Evolutionary conservation across 257 asterid species (phyloP), one percentile per base, ranked within the genome.

Genomic region (Ilex aquifolium): DNA sequence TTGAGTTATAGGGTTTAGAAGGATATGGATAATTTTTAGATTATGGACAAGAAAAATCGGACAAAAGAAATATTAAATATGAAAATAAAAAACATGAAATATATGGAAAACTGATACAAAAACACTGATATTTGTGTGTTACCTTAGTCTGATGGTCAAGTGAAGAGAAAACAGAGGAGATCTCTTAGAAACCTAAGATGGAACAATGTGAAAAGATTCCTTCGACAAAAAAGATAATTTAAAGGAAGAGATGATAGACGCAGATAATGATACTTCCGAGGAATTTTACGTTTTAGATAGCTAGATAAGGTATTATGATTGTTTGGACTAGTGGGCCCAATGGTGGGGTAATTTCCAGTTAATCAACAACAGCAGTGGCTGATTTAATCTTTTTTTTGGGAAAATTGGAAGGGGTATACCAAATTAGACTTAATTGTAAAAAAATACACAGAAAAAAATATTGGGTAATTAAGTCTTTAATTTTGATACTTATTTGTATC

Each of bases 11-110:
- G 57, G 57, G 57, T 15, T 60, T 59, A 32, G 17, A 57, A 21
- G 39, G 32, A 53, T 40, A 61, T 30, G 87, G 84, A 75, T 72
- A 77, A 79, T 49, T 44, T 72, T 44, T 72, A 67, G 65, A 53
- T 65, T 65, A 60, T 65, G 79, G 80, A 67, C 74, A 44, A 65
- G 68, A 66, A 69, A 80, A 73, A 44, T 17, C 72, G 71, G 31
- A 15, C n/a, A 49, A 49, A 3, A 65, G 29, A 30, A 21, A 54
- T 60, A n/a, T 7, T 7, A 53, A 53, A 14, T 15, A 15, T 7
- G 6, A 15, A 57, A 32, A 59, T 31, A 40, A 13, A 40, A 13
- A 70, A 65, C 13, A 53, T 48, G 17, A 48, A 57, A 49, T 59
- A 60, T 70, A 31, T 62, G 65, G 42, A 10, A 17, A 57, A 27